phyloP scores from a whole-genome alignment of 2,329 filamentous ascomycete genomes.

The Trichoderma sp. region DNA sequence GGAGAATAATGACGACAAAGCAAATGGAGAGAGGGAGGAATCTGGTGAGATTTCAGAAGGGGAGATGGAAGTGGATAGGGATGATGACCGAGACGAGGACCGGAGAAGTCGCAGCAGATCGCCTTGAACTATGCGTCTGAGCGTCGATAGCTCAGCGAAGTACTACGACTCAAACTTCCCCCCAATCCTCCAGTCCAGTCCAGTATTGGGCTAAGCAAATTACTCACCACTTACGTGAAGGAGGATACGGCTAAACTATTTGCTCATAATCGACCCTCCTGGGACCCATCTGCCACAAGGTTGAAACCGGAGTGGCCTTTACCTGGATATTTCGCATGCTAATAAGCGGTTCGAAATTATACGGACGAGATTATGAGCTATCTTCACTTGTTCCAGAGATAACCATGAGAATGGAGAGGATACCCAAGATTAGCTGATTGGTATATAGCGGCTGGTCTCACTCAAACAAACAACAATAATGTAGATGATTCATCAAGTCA shows the following conservation, averaged over 20 bases:
- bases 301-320: background rate
- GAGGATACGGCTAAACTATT: background rate
- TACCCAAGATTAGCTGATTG: background rate
- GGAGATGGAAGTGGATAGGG: constrained; percentile 41
- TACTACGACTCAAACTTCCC: background rate
- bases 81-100: constrained; percentile 29
- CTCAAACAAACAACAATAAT: background rate
- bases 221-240: background rate
- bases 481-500: background rate
- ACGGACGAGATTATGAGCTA: too few species aligned
- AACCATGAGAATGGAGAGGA: background rate
- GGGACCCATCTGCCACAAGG: background rate
- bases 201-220: background rate
- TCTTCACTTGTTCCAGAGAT: background rate
- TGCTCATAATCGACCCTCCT: background rate
- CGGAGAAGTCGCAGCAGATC: constrained; percentile 29
- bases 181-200: too few species aligned
- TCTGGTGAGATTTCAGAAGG: constrained; percentile 40
- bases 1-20: constrained; percentile 22
- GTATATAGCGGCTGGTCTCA: background rate
- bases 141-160: background rate
- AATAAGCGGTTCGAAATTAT: background rate
- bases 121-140: constrained; percentile 27
- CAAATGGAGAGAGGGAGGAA: constrained; percentile 36
- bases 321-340: background rate